These are phyloP conservation scores for Claviceps sp. DNA, from an alignment of 2,329 filamentous ascomycete species.

Conservation along the genomic window DNA sequence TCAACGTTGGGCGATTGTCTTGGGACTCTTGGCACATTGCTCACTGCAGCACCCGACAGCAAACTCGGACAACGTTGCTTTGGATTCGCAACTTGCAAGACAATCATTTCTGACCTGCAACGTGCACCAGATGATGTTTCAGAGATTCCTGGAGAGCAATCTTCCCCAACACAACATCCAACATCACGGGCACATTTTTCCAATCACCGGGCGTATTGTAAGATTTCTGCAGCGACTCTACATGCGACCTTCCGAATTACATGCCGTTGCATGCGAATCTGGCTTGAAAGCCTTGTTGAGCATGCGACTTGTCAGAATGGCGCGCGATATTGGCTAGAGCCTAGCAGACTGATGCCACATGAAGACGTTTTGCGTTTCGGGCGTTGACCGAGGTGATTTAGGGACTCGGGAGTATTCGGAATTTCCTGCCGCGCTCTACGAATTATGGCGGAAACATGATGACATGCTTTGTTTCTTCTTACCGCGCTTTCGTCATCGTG, in stretches of 20 bases:
- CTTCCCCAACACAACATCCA: slow-evolving; percentile 8
- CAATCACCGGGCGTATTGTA: slow-evolving; percentile 7
- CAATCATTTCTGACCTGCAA: neutral
- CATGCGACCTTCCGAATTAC: no score
- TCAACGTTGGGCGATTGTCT: no score
- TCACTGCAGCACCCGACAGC: no score
- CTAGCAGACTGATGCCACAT: neutral
- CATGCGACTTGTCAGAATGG: neutral
- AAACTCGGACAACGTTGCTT: no score
- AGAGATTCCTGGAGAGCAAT: neutral
- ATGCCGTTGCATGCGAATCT: neutral
- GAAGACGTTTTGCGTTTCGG: neutral
- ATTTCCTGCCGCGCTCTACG: no score
- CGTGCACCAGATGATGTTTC: neutral
- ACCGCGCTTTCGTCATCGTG: neutral
- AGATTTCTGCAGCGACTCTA: neutral
- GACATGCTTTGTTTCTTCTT: neutral
- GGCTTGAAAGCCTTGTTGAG: neutral
- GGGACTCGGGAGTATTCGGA: no score
- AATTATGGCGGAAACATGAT: no score
- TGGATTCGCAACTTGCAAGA: neutral
- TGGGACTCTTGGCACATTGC: no score
- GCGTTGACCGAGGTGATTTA: neutral
- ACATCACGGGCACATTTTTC: slow-evolving; percentile 6
- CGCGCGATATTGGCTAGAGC: neutral